Conservation (phyloP, 192 early-diverging fungal species). For the Diversispora eburnea region DNA sequence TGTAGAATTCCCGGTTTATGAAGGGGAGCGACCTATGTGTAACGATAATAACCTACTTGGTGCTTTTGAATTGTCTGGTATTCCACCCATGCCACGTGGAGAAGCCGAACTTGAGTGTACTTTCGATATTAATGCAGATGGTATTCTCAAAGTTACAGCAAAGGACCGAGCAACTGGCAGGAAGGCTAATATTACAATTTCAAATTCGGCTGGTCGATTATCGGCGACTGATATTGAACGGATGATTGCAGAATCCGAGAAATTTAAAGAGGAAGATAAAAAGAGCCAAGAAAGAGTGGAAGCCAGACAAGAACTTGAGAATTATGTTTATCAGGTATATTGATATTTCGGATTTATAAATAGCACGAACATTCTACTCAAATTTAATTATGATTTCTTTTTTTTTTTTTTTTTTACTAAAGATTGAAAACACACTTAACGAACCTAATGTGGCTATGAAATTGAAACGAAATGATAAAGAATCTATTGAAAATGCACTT, state of each 20-base stretch:
- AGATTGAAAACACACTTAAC: constrained; percentile 59
- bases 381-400: neutral
- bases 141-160: constrained; percentile 87
- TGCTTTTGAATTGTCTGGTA: constrained; percentile 76
- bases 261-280: constrained; percentile 77
- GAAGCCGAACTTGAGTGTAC: constrained; percentile 77
- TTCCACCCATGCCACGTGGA: constrained; percentile 75
- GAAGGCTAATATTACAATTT: constrained; percentile 91
- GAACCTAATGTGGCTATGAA: constrained; percentile 73
- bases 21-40: constrained; percentile 85
- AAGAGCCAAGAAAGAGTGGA: constrained; percentile 65
- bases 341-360: neutral
- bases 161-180: constrained; percentile 88
- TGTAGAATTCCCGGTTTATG: constrained; percentile 81
- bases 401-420: neutral
- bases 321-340: constrained; percentile 62
- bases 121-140: constrained; percentile 83
- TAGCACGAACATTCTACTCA: neutral
- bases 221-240: constrained; percentile 89
- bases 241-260: constrained; percentile 89
- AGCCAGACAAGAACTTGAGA: constrained; percentile 80
- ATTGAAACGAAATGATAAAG: constrained; percentile 68
- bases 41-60: constrained; percentile 90
- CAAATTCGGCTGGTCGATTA: constrained; percentile 89
- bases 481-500: constrained; percentile 69